Base-by-base conservation (phyloP, 169 alveolate genomes). In the Plasmodium adleri region DNA sequence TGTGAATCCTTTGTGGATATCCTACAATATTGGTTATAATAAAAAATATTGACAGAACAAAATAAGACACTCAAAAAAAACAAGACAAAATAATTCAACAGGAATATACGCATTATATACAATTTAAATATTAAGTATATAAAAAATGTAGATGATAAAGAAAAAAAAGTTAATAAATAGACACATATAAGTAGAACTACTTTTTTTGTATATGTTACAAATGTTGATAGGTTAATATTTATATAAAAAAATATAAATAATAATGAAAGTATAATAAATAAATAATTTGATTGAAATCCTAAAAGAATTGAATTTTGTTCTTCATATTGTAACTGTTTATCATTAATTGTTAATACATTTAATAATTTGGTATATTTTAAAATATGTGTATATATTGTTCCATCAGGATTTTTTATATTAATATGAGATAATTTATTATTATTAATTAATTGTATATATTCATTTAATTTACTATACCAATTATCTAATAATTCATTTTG, bases 21-120 rank as follows among this genome's bases (percentile, higher is more conserved):
- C 13, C 39, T 15, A 49, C 49, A 28, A 39, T 49, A 68, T 24
- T 83, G 39, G 17, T 68, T 70, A 47, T 62, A 72, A 56, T 54
- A 83, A 83, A 62, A 83, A 24, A 67, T 13, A 62, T 67, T 83
- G 20, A 83, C 66, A 28, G 72, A 83, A n/a, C 60, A 56, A 56
- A 68, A 68, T 28, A 83, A 26, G 63, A 83, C 54, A 49, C 91
- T 68, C 58, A 83, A 26, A 12, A 83, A 83, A 83, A 54, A 83
- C 10, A 83, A 43, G 26, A 72, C 64, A 50, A 68, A 68, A 43
- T 52, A 67, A 68, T 83, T 67, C 59, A 70, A 39, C 3, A 70
- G 32, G 59, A 47, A 83, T 7, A 83, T 68, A 68, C 83, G 56
- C 59, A 83, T 20, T 26, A 76, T 24, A 49, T 32, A 22, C 15